phyloP scores from a whole-genome alignment of 768 basidiomycete genomes.

The Rhizopogon salebrosus region DNA sequence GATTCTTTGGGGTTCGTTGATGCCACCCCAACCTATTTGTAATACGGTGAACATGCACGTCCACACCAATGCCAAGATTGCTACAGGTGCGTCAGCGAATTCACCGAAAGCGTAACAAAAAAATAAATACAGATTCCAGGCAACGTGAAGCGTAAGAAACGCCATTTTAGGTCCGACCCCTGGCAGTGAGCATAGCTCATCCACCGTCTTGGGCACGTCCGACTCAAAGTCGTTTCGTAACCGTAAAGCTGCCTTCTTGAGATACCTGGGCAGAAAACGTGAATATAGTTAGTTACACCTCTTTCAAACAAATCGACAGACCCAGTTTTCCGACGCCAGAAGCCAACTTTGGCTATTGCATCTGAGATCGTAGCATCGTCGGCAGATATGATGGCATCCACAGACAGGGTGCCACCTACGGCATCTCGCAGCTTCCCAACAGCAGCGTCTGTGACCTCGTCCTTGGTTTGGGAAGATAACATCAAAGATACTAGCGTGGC shows the following conservation, averaged over 20 bases:
- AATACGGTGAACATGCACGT: conserved; percentile 94
- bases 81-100: conserved; percentile 30
- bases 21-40: conserved; percentile 95
- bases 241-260: conserved; percentile 66
- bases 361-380: conserved; percentile 58
- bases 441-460: conserved; percentile 81
- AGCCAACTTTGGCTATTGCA: conserved; percentile 86
- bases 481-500: conserved; percentile 88
- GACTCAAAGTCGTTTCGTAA: conserved; percentile 70
- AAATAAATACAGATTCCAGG: conserved; percentile 65
- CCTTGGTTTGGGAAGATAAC: conserved; percentile 95
- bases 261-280: conserved; percentile 43
- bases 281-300: neutral
- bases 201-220: conserved; percentile 86
- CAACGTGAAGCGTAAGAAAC: conserved; percentile 75
- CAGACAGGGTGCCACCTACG: conserved; percentile 74
- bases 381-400: conserved; percentile 64
- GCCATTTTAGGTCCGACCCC: conserved; percentile 99
- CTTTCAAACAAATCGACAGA: conserved; percentile 30
- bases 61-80: conserved; percentile 90
- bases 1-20: conserved; percentile 71
- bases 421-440: conserved; percentile 65
- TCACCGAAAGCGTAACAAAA: neutral
- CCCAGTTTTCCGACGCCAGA: conserved; percentile 86
- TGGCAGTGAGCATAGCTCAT: conserved; percentile 79